Base-by-base conservation (phyloP, 768 basidiomycete genomes). In the Solioccasus polychromus region DNA sequence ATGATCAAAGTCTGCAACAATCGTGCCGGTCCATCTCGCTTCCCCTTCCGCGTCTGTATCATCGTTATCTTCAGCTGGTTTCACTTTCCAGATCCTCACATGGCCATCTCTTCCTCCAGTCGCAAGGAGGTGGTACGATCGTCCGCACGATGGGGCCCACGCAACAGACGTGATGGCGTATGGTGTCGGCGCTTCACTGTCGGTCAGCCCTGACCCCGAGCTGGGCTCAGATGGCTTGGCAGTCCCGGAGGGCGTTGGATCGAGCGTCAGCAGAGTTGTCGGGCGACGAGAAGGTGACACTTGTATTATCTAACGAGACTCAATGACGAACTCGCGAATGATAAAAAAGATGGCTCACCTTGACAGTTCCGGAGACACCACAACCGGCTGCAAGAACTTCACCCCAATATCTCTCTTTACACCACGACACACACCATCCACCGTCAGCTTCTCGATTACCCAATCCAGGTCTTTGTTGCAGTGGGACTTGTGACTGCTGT, bases 351-450 rank as follows among this genome's bases (percentile, higher is more conserved):
- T n/a, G n/a, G n/a, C 73, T 43, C 34, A 93, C 92, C 64, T 95
- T 92, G 35, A 97, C 71, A 18, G 80, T 66, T 1, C 89, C 88
- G 47, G 72, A 78, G 2, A 79, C 74, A 2, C 92, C 93, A 43
- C 78, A 79, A 2, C 82, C 79, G 0, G 82, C 83, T 8, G 92
- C 92, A 39, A 97, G 72, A 17, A 95, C 60, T 60, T 93, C 89
- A 2, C 95, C 95, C 93, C 93, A 96, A 66, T 93, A 96, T 49
- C 79, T 76, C 57, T 98, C 96, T 60, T 92, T 91, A 67, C 94
- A 97, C 93, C 94, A 99, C 8, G 86, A 87, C 34, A 99, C 67
- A 45, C 84, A 87, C 92, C 92, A 97, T 1, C 89, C 94, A 4
- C 92, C 92, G 44, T 92, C 85, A 3, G 91, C 91, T 64, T 94